Conservation (phyloP, 805 yeast species). For the Myxozyma udenii region DNA sequence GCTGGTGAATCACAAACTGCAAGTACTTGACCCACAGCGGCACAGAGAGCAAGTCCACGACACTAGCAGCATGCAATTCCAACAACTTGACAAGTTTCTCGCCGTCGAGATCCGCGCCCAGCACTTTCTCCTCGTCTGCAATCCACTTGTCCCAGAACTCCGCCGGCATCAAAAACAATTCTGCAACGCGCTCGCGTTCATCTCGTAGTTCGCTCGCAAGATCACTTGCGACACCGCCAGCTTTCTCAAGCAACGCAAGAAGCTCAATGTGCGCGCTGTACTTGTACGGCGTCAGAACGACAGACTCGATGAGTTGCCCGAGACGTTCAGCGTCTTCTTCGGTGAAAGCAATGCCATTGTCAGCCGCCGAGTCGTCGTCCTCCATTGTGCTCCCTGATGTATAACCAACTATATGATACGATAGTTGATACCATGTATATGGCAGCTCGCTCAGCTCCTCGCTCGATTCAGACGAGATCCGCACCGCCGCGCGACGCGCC, state of each 20-base stretch:
- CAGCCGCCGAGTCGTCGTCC: not conserved
- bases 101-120: constrained; percentile 1
- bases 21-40: constrained; percentile 24
- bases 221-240: constrained; percentile 11
- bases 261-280: constrained; percentile 15
- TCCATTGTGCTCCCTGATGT: no score
- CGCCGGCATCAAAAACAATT: constrained; percentile 12
- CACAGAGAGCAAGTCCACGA: constrained; percentile 18
- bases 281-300: constrained; percentile 11
- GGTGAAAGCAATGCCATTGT: constrained; percentile 4
- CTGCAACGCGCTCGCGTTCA: constrained; percentile 14
- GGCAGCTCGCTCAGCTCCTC: no score
- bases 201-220: constrained; percentile 21
- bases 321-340: constrained; percentile 25
- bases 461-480: no score
- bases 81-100: constrained; percentile 9
- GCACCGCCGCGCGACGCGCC: no score
- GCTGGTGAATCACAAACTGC: constrained; percentile 7
- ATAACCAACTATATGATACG: no score
- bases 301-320: constrained; percentile 18
- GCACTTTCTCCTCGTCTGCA: constrained; percentile 9
- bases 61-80: constrained; percentile 17
- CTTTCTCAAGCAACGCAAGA: constrained; percentile 11
- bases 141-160: constrained; percentile 24
- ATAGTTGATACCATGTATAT: no score